phyloP scores from a whole-genome alignment of 257 asterid species.

The Mentha longifolia region DNA sequence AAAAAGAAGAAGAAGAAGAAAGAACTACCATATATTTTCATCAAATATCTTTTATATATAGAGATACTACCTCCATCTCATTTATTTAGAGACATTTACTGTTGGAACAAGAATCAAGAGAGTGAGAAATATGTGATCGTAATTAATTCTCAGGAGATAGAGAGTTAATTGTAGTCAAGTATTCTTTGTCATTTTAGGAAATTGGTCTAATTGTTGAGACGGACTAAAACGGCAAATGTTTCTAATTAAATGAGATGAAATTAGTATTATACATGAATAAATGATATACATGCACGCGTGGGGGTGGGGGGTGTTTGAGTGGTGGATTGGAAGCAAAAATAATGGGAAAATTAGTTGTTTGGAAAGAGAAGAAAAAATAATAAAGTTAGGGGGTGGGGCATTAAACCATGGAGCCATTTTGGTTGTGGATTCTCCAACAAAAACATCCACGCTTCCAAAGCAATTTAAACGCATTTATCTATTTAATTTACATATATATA shows the following conservation, averaged over 20 bases:
- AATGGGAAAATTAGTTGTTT: slow-evolving; percentile 36
- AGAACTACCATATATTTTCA: not conserved
- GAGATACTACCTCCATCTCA: too few species aligned
- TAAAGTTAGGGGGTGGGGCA: slow-evolving; percentile 34
- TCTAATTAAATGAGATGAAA: too few species aligned
- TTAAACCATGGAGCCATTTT: slow-evolving; percentile 46
- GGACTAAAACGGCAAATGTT: too few species aligned
- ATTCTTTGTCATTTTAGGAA: too few species aligned
- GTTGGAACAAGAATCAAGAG: too few species aligned
- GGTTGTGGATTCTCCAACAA: slow-evolving; percentile 65
- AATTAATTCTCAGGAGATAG: too few species aligned
- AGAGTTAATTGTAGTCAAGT: too few species aligned
- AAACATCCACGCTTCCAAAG: slow-evolving; percentile 55
- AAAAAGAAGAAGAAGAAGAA: too few species aligned
- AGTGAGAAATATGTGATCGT: too few species aligned
- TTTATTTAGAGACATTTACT: too few species aligned
- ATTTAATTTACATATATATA: not conserved
- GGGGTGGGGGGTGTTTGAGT: slow-evolving; percentile 38
- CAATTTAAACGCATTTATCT: not conserved
- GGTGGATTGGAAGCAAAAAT: slow-evolving; percentile 38
- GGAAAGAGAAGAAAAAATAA: slow-evolving; percentile 15
- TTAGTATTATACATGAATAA: too few species aligned
- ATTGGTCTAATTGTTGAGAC: too few species aligned
- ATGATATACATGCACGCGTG: slow-evolving; percentile 43
- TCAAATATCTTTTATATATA: slow-evolving; percentile 4